Conservation (phyloP, 2,329 filamentous ascomycete species). For the Diaporthe amygdali region DNA sequence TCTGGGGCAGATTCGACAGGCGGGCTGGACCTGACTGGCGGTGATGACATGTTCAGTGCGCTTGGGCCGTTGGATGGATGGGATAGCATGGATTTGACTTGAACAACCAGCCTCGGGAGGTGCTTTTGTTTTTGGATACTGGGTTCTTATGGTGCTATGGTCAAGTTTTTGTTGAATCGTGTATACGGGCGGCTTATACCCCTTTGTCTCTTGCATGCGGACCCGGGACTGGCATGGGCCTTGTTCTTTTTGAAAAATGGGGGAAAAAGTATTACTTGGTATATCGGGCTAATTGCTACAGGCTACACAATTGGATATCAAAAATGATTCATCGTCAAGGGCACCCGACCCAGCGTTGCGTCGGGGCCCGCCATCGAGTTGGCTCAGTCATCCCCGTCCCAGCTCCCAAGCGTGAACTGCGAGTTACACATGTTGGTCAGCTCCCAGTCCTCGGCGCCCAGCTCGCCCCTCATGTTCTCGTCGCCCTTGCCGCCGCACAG, state of each 20-base stretch:
- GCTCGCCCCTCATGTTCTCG: constrained; percentile 42
- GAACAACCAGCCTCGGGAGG: not conserved
- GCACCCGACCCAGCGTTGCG: not conserved
- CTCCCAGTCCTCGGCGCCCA: constrained; percentile 70
- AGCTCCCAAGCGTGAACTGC: constrained; percentile 59
- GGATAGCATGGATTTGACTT: constrained; percentile 35
- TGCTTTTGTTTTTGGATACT: not conserved
- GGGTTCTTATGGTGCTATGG: not conserved
- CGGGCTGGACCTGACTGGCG: constrained; percentile 42
- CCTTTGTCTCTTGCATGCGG: not conserved
- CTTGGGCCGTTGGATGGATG: constrained; percentile 38
- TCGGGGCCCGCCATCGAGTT: not conserved
- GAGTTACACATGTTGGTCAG: constrained; percentile 69
- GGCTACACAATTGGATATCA: not conserved
- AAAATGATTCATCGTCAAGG: not conserved
- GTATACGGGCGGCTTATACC: not conserved
- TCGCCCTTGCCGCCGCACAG: constrained; percentile 55
- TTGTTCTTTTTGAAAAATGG: not conserved
- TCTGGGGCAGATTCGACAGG: constrained; percentile 41
- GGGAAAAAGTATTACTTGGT: not conserved
- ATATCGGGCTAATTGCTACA: not conserved
- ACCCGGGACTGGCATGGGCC: not conserved
- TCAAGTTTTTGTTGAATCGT: not conserved
- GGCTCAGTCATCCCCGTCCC: constrained; percentile 28
- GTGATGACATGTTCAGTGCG: constrained; percentile 51